These are phyloP conservation scores for Trametes sp. DNA, from an alignment of 1,284 basidiomycete species.

Conservation along the genomic window DNA sequence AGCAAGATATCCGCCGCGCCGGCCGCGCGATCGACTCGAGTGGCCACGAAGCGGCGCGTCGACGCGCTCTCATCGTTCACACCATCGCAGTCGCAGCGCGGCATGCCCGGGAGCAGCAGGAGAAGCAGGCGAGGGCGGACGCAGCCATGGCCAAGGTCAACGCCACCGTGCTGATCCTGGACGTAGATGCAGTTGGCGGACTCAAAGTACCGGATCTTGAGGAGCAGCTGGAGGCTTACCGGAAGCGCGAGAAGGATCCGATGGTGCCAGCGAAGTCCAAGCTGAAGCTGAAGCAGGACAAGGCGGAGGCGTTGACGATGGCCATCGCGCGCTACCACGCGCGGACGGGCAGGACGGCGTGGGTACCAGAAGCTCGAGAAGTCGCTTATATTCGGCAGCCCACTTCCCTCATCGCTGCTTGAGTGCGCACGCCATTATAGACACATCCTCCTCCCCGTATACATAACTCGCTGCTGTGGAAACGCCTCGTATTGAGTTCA, in stretches of 20 bases:
- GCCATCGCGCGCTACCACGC: slow-evolving; percentile 1
- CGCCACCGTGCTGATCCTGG: background rate
- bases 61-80: background rate
- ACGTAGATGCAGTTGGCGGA: background rate
- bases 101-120: background rate
- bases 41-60: background rate
- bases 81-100: background rate
- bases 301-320: background rate
- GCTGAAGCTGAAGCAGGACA: background rate
- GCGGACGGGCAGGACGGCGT: background rate
- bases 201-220: background rate
- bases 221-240: background rate
- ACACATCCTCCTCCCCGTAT: background rate
- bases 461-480: background rate
- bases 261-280: background rate
- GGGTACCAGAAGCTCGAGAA: slow-evolving; percentile 1
- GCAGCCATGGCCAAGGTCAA: background rate
- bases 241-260: background rate
- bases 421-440: background rate
- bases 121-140: slow-evolving; percentile 1
- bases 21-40: background rate
- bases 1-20: background rate
- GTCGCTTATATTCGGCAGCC: background rate
- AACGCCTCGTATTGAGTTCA: background rate
- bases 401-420: background rate